Base-by-base conservation (phyloP, 768 basidiomycete species). In the Tulasnella sp. region DNA sequence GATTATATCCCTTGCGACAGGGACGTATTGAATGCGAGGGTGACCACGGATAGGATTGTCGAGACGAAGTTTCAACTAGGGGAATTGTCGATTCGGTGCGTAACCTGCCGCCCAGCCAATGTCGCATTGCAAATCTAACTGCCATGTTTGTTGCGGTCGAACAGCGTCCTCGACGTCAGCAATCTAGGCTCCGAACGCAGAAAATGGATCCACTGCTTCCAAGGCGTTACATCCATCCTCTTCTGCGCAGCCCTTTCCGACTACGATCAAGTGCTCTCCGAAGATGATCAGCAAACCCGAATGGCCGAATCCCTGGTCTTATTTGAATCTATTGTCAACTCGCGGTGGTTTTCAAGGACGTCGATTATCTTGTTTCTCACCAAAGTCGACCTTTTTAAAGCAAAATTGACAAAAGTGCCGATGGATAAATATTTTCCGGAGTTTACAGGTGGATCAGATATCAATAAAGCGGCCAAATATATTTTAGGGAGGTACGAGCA, bases 401-500 rank as follows among this genome's bases (percentile, higher is more conserved):
- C 83, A 78, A 86, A 86, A 80, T 79, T 86, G 45, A 82, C 85
- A 8, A 85, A 84, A 74, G 83, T 84, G 6, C 85, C 86, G 5
- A 80, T 86, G 8, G 84, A 85, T 19, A 81, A 82, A 64, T 86
- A 85, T 78, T 86, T 85, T 80, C 85, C 85, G 7, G 86, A 86
- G 78, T 86, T 84, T 79, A 85, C 84, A 71, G 92, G 78, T 84
- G 85, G 58, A 91, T 25, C 77, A 8, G 77, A 77, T 42, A 45
- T 72, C 82, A 96, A 95, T 85, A 96, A 96, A 82, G 94, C 94
- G 0, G 94, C 94, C 0, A 95, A 95, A 79, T 96, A 94, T 79
- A 96, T 97, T 72, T 85, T 97, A 49, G 97, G 94, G 96, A 85
- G 91, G 80, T 97, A 97, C 80, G 96, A 96, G 87, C 94, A 97